Conservation (phyloP, 495 filamentous ascomycete genomes). For the Penicillium riverlandense region DNA sequence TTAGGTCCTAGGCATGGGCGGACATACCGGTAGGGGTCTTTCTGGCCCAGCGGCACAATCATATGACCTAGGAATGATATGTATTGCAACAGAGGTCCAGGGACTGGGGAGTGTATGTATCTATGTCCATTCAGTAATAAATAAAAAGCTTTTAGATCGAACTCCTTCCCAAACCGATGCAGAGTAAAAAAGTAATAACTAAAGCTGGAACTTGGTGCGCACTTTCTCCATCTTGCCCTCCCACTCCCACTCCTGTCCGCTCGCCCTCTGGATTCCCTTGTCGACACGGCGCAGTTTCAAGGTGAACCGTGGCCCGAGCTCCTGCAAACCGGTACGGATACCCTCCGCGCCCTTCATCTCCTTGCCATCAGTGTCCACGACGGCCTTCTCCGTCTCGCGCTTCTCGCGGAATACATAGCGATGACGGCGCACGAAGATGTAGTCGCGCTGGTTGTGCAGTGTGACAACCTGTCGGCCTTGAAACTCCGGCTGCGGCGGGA, state of each 20-base stretch:
- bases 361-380: slow-evolving; percentile 82
- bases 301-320: slow-evolving; percentile 78
- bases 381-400: slow-evolving; percentile 73
- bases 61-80: no score
- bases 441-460: slow-evolving; percentile 92
- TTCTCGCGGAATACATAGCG: slow-evolving; percentile 91
- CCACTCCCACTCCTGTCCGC: slow-evolving; percentile 93
- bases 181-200: slow-evolving; percentile 18
- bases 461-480: slow-evolving; percentile 83
- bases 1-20: no score
- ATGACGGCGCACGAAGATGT: slow-evolving; percentile 86
- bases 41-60: no score
- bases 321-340: slow-evolving; percentile 77
- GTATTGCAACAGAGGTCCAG: no score
- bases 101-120: no score
- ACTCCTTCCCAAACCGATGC: slow-evolving; percentile 24
- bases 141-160: slow-evolving; percentile 18
- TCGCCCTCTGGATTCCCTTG: slow-evolving; percentile 73
- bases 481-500: slow-evolving; percentile 76
- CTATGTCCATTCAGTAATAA: slow-evolving; percentile 6
- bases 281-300: slow-evolving; percentile 86
- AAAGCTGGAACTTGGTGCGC: slow-evolving; percentile 88
- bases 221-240: slow-evolving; percentile 88
- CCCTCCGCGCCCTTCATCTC: slow-evolving; percentile 73
- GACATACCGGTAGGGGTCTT: no score